phyloP scores from a whole-genome alignment of 176 grass and related monocot species.

The Carex cristatella region DNA sequence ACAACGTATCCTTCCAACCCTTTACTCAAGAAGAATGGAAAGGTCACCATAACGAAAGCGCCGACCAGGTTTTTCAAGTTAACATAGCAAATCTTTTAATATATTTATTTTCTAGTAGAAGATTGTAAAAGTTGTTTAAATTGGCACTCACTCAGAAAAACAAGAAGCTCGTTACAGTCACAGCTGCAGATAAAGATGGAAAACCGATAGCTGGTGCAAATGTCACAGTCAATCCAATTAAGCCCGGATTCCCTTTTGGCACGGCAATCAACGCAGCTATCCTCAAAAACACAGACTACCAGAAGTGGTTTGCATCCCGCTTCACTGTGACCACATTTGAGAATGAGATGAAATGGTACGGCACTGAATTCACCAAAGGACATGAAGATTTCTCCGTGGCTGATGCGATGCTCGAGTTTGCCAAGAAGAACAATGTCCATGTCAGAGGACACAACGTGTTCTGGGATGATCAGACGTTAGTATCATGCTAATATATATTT shows the following conservation, averaged over 20 bases:
- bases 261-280: conserved; percentile 61
- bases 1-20: conserved; percentile 73
- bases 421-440: conserved; percentile 30
- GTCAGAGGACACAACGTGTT: conserved; percentile 81
- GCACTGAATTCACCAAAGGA: conserved; percentile 37
- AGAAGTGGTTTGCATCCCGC: conserved; percentile 69
- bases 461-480: conserved; percentile 53
- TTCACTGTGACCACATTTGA: conserved; percentile 93
- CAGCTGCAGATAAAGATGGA: conserved; percentile 30
- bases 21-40: conserved; percentile 71
- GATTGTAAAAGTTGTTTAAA: neutral
- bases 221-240: conserved; percentile 37
- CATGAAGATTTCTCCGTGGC: conserved; percentile 54
- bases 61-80: conserved; percentile 27
- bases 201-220: conserved; percentile 44
- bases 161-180: conserved; percentile 32
- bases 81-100: neutral
- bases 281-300: conserved; percentile 45
- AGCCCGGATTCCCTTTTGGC: conserved; percentile 57
- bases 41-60: conserved; percentile 45
- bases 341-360: conserved; percentile 99
- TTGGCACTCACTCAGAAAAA: conserved; percentile 11
- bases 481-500: neutral
- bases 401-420: conserved; percentile 66
- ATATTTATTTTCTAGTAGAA: neutral